Base-by-base conservation (phyloP, 1,139 yeast genomes). In the Geotrichum candidum region DNA sequence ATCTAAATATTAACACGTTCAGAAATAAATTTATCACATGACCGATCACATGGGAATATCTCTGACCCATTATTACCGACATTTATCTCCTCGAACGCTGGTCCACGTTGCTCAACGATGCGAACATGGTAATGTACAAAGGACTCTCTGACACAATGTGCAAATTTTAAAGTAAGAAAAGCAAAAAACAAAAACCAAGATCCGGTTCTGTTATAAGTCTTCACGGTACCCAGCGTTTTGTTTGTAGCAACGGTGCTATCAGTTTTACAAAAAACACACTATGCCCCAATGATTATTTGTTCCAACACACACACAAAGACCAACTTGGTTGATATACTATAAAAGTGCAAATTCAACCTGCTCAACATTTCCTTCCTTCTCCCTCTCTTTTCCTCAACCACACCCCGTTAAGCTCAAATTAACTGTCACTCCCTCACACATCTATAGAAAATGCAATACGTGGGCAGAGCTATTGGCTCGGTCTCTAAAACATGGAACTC, bases 401-500 rank as follows among this genome's bases (percentile, higher is more conserved):
- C 48, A 22, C 56, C n/a, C 29, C 2, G 48, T 23, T 10, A n/a
- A 18, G 11, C 33, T 15, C 48, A 15, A 1, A 7, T 50, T n/a
- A 11, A 50, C 10, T 13, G 18, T 50, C 31, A 22, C 53, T 50
- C 31, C 31, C 22, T 25, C 25, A 2, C 10, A 15, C 50, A 59
- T 7, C 6, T 41, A 15, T 41, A 41, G 48, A 41, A 57, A 56
- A 92, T 92, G 99, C 98, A 92, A 75, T 92, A 91, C 86, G 96
- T 92, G 66, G 97, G 96, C 23, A 82, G 96, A 73, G 98, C 96
- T 15, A 88, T 96, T 61, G 97, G 90, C 53, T 88, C 95, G 57
- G 96, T 94, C 25, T 90, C 96, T 65, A 92, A 91, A 75, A 95
- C 97, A 61, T 94, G 97, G 98, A 91, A 91, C 69, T 90, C 97